A percentile compares a stretch with the other conserved stretches of the same genome.
Conservation (phyloP, 2,329 filamentous ascomycete species). For the Arthrobotrys conoides region DNA sequence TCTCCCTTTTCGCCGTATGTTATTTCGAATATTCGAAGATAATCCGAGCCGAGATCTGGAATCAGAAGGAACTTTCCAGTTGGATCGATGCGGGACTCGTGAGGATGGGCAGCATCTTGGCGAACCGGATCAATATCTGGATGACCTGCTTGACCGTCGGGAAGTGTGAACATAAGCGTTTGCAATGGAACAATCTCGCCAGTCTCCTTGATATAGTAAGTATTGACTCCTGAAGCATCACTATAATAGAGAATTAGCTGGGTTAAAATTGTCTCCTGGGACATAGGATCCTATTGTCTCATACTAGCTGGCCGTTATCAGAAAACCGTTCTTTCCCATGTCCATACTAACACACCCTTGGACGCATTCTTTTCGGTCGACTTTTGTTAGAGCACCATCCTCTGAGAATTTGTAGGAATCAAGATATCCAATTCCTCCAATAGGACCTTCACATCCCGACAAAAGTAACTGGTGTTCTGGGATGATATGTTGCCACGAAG, state of each 20-base stretch:
- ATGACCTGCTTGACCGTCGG: conserved; percentile 54
- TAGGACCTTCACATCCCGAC: conserved; percentile 54
- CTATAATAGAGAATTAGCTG: conserved; percentile 20
- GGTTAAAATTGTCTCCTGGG: neutral
- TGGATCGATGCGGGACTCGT: conserved; percentile 77
- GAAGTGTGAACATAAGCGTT: conserved; percentile 42
- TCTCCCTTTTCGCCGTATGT: conserved; percentile 59
- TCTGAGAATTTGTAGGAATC: conserved; percentile 58
- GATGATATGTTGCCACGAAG: conserved; percentile 58
- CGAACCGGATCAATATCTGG: conserved; percentile 65
- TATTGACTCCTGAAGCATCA: conserved; percentile 58
- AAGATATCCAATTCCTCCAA: conserved; percentile 54
- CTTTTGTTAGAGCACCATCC: conserved; percentile 53
- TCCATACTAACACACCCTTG: conserved; percentile 60
- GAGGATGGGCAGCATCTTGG: conserved; percentile 75
- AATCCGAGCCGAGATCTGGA: conserved; percentile 77
- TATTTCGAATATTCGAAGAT: conserved; percentile 74
- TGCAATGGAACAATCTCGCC: conserved; percentile 56
- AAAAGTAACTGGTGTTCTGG: conserved; percentile 50
- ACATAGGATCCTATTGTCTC: neutral
- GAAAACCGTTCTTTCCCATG: conserved; percentile 59
- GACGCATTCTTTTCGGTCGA: conserved; percentile 55
- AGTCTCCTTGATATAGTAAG: conserved; percentile 56
- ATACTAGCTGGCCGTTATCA: conserved; percentile 59
- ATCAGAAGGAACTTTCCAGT: conserved; percentile 75